Conservation (phyloP, 2,329 filamentous ascomycete genomes). For the Helotiales sp. region DNA sequence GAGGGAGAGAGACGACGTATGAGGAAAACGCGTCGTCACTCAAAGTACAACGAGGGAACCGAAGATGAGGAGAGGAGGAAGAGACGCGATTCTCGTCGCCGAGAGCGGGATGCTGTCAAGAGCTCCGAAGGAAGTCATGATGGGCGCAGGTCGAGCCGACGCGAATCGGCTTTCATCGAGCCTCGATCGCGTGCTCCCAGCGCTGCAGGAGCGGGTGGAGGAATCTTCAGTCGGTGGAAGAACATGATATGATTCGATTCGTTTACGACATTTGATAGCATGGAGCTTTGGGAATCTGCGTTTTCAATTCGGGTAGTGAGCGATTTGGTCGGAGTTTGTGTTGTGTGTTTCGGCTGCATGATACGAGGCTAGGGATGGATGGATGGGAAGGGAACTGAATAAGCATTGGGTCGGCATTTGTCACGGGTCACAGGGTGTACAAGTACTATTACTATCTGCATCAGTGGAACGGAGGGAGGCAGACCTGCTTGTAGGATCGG, state of each 20-base stretch:
- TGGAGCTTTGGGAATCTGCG: slow-evolving; percentile 13
- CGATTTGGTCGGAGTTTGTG: slow-evolving; percentile 4
- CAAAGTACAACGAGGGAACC: slow-evolving; percentile 34
- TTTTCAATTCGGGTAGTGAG: slow-evolving; percentile 14
- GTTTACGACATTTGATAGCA: slow-evolving; percentile 16
- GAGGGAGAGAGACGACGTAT: slow-evolving; percentile 36
- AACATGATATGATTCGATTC: slow-evolving; percentile 16
- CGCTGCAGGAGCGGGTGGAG: slow-evolving; percentile 61
- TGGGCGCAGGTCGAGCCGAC: slow-evolving; percentile 34
- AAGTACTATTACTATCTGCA: slow-evolving; percentile 26
- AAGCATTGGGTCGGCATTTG: slow-evolving; percentile 26
- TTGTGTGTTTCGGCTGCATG: slow-evolving; percentile 5
- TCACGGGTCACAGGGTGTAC: slow-evolving; percentile 24
- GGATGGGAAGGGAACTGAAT: neutral
- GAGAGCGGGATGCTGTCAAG: slow-evolving; percentile 37
- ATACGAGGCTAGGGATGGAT: neutral
- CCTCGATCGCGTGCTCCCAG: slow-evolving; percentile 63
- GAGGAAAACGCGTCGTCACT: slow-evolving; percentile 39
- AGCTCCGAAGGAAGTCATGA: slow-evolving; percentile 43
- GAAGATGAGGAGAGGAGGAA: slow-evolving; percentile 39
- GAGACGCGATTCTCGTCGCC: slow-evolving; percentile 37
- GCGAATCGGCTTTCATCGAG: slow-evolving; percentile 39
- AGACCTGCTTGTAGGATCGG: slow-evolving; percentile 29
- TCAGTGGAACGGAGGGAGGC: slow-evolving; percentile 3
- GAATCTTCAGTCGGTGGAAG: slow-evolving; percentile 48